Evolutionary conservation across 805 yeast genomes (phyloP), one percentile per base, ranked within the genome.

Genomic region (Cephaloascus fragrans): DNA sequence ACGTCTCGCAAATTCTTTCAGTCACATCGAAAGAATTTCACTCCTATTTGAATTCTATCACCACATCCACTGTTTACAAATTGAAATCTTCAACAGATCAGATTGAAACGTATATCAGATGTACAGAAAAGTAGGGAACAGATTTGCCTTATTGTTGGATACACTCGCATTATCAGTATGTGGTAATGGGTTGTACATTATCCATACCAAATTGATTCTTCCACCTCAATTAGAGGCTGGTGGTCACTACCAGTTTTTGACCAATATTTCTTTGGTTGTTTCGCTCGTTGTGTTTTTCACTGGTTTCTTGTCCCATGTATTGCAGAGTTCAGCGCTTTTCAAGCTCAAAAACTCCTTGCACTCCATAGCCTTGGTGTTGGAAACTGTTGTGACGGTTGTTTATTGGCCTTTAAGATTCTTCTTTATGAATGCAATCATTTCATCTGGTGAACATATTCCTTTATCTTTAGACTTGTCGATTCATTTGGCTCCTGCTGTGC

Each of bases 161-260:
- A 6, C 33, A 9, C 6, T 31, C 6, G 8, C 33, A 16, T 16
- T 31, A n/a, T 14, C 15, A 6, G 18, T 31, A 14, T 31, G 33
- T 31, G 33, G 33, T 14, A n/a, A 14, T 8, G 33, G 17, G 8
- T 16, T 31, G 8, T 8, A 31, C 15, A n/a, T 14, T 8, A 31
- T 31, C 33, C 33, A 31, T 16, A 6, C 8, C 28, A 23, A 6
- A 8, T 23, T 23, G 28, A 23, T 23, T 12, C 56, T 83, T 19
- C 87, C 88, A 1, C 61, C 57, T 1, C 61, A 57, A 29, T 55
- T 82, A 19, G 61, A 50, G 2, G 55, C 59, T 18, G 90, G 79
- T 1, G 90, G 90, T 2, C 83, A 75, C 41, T 71, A 69, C 58
- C 90, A 83, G 51, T 83, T 83, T 52, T 62, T 83, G 37, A 83